Conservation (phyloP, 169 alveolate species). For the Perkinsus marinus region DNA sequence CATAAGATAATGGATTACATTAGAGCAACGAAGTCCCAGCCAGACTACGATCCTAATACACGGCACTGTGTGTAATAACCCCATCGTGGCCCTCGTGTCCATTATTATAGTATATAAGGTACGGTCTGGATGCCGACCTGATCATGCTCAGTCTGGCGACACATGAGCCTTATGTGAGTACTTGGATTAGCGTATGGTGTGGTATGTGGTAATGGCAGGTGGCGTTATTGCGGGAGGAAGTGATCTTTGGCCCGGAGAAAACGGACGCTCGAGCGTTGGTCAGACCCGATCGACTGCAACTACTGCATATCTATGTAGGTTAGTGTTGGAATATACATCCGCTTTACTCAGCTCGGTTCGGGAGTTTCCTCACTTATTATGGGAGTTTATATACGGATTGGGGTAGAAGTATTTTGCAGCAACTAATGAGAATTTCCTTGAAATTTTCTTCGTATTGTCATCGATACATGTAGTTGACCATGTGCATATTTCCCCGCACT, state of each 20-base stretch:
- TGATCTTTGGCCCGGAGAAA: conserved; percentile 25
- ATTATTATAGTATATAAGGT: conserved; percentile 51
- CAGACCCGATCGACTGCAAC: background rate
- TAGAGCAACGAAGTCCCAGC: background rate
- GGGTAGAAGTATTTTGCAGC: no score
- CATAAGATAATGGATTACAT: conserved; percentile 94
- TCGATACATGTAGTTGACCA: no score
- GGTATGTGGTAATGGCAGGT: conserved; percentile 83
- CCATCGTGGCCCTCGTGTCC: background rate
- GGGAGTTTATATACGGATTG: no score
- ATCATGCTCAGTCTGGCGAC: conserved; percentile 92
- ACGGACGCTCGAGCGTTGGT: background rate
- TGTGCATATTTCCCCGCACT: no score
- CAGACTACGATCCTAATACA: conserved; percentile 66
- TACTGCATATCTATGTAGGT: background rate
- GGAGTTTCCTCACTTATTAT: no score
- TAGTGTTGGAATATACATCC: no score
- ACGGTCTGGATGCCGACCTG: conserved; percentile 99
- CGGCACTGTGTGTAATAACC: conserved; percentile 73
- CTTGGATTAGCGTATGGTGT: conserved; percentile 54
- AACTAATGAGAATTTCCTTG: no score
- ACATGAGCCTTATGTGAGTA: conserved; percentile 67
- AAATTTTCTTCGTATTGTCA: no score
- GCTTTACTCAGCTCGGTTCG: no score
- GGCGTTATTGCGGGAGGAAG: conserved; percentile 72